Base-by-base conservation (phyloP, 2,329 filamentous ascomycete species). In the Helminthosporium solani region DNA sequence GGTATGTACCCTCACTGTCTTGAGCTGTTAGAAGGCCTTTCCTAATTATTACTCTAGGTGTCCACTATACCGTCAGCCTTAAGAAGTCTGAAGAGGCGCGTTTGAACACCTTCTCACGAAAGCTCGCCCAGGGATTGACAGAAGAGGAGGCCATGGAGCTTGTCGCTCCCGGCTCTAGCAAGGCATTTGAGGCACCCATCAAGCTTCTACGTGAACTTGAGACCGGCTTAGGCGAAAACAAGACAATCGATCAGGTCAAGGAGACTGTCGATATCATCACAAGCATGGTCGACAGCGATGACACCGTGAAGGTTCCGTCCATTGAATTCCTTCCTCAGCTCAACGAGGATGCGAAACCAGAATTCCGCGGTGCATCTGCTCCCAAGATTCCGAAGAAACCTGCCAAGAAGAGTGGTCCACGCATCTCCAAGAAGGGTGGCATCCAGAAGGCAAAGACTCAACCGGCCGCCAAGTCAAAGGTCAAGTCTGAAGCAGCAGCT, bases 21-120 rank as follows among this genome's bases (percentile, higher is more conserved):
- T 12, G 5, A 31, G 28, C 5, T 12, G 5, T 31, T 5, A 8
- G 12, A 31, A 6, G 9, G 5, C 4, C 28, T 31, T 31, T 31
- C 7, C 28, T 31, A 12, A 31, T 14, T 12, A 6, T 7, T 5
- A 4, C 14, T n/a, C 14, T 31, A 31, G 28, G 28, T 12, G 64
- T 62, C 0, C 60, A 50, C 0, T 71, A 69, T 49, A 53, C 59
- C 11, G 57, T 71, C 25, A 34, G 46, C 2, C 48, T 70, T 41
- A 70, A 70, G 56, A 68, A 67, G 49, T 63, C 62, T 0, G 68
- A 71, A 43, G 60, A 66, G 38, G 44, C 47, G 7, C 66, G 68
- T 8, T 50, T 71, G 3, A 62, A 65, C 33, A 46, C 59, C 3
- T 68, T 58, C 51, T 55, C 57, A 0, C 56, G 57, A 20, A 59